phyloP scores from a whole-genome alignment of 257 asterid species.

The Voacanga thouarsii region DNA sequence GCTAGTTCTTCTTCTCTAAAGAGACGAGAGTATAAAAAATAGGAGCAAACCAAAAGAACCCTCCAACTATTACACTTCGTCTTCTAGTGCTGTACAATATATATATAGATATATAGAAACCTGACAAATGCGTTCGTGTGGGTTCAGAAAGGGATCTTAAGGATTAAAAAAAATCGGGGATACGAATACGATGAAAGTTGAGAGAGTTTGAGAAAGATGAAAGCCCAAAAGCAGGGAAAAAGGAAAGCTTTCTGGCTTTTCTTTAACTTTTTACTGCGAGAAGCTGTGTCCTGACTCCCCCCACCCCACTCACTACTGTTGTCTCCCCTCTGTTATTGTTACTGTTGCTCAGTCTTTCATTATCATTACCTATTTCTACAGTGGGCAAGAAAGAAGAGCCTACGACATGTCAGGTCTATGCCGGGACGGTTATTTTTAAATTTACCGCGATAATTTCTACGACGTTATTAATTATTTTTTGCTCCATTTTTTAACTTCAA shows the following conservation, averaged over 20 bases:
- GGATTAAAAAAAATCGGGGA: background rate
- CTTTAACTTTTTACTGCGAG: background rate
- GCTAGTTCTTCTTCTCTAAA: background rate
- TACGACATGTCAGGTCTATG: background rate
- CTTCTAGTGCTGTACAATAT: background rate
- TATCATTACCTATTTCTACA: background rate
- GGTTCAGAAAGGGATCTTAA: slow-evolving; percentile 4
- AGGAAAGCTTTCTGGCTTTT: background rate
- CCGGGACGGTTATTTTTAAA: background rate
- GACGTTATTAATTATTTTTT: no score
- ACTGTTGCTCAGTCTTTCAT: background rate
- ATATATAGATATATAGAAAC: slow-evolving; percentile 1
- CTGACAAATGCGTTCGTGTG: slow-evolving; percentile 4
- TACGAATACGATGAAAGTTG: background rate
- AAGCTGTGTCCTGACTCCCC: no score
- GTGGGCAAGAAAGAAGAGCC: no score
- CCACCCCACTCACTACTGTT: background rate
- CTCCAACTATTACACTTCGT: slow-evolving; percentile 2
- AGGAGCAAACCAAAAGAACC: background rate
- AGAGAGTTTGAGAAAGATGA: background rate
- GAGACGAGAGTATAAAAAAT: background rate
- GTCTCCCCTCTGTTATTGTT: background rate
- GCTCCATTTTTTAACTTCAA: no score
- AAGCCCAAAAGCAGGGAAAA: slow-evolving; percentile 3
- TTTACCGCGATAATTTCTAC: background rate